Percentiles rank a stretch among this genome's conserved stretches.
Conservation (phyloP, 176 grass and related monocot genomes). For the Canna indica region DNA sequence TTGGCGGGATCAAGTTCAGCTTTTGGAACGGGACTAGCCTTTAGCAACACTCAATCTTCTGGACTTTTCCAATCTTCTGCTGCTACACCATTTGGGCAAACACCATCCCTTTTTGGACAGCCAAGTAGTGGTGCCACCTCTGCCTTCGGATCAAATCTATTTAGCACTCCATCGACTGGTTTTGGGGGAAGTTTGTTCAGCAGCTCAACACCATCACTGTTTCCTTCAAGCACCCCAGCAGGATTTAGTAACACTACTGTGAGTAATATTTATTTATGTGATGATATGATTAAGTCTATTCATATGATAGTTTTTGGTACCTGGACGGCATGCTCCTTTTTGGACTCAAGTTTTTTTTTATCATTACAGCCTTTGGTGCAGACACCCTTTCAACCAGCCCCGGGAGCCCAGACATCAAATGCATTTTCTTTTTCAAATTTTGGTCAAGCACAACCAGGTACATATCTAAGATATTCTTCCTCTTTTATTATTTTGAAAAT, state of each 20-base stretch:
- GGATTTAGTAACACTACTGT: constrained; percentile 27
- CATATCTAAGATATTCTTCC: constrained; percentile 6
- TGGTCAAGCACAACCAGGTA: constrained; percentile 51
- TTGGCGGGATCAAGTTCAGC: constrained; percentile 22
- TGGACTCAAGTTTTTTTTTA: not conserved
- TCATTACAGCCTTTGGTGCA: constrained; percentile 21
- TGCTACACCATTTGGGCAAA: constrained; percentile 28
- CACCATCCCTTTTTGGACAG: constrained; percentile 30
- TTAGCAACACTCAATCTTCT: constrained; percentile 48
- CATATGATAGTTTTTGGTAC: not conserved
- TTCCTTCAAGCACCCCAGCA: constrained; percentile 26
- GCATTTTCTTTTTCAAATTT: constrained; percentile 50
- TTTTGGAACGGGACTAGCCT: constrained; percentile 33
- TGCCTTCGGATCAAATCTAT: constrained; percentile 46
- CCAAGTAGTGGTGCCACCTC: constrained; percentile 31
- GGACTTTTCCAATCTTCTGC: constrained; percentile 44
- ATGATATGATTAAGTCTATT: not conserved
- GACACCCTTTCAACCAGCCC: constrained; percentile 37
- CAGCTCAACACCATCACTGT: constrained; percentile 36
- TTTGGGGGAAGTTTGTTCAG: constrained; percentile 43
- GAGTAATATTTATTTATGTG: constrained; percentile 8
- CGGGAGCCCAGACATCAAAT: constrained; percentile 34
- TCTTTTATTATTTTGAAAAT: constrained; percentile 4
- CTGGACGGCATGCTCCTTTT: not conserved
- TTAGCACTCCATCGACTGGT: constrained; percentile 35